Evolutionary conservation across 2,329 filamentous ascomycete species (phyloP).

Genomic region (Fusarium drepaniforme): DNA sequence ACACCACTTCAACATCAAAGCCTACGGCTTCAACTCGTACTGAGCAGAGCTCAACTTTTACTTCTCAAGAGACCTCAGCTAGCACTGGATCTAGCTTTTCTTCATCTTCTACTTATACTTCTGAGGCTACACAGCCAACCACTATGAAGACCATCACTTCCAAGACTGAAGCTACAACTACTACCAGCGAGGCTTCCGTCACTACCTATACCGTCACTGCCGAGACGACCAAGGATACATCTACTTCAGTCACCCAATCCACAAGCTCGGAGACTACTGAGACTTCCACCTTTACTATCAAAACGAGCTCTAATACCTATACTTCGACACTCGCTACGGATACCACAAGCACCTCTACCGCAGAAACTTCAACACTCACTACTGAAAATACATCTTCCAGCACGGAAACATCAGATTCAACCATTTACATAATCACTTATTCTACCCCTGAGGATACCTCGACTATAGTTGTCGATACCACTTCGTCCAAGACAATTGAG

Average conservation of each 20-base stretch:
- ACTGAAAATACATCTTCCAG: neutral
- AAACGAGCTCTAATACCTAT: conserved; percentile 6
- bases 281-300: neutral
- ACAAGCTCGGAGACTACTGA: neutral
- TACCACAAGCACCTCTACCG: neutral
- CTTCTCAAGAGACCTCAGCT: neutral
- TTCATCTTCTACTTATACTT: neutral
- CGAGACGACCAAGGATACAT: neutral
- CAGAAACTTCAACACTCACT: neutral
- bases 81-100: neutral
- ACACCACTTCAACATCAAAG: neutral
- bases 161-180: conserved; percentile 1
- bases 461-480: neutral
- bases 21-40: neutral
- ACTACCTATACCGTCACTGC: neutral
- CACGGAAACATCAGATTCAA: neutral
- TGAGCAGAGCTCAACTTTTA: neutral
- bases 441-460: neutral
- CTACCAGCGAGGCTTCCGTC: neutral
- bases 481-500: neutral
- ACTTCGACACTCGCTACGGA: neutral
- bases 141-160: neutral
- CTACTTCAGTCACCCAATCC: neutral
- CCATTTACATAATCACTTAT: neutral
- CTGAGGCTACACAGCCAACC: neutral